These are phyloP conservation scores for Aspergillus sp. DNA, from an alignment of 2,329 filamentous ascomycete species.

Conservation along the genomic window DNA sequence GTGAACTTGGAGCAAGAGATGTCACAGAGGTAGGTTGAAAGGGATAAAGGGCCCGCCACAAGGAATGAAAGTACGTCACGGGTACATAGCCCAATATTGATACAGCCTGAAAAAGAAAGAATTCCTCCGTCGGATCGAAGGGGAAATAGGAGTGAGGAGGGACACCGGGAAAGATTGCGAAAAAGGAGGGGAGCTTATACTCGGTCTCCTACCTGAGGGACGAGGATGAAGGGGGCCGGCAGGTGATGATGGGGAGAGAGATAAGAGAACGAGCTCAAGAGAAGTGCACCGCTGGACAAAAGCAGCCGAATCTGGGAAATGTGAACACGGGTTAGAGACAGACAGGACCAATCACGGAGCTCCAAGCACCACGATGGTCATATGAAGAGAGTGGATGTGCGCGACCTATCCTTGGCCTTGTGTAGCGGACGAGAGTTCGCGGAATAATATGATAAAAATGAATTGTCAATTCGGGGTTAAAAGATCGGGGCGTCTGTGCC, in stretches of 20 bases:
- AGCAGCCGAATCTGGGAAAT: conserved; percentile 16
- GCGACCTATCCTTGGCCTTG: conserved; percentile 16
- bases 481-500: neutral
- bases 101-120: conserved; percentile 9
- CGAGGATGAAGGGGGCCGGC: neutral
- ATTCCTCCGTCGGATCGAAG: conserved; percentile 9
- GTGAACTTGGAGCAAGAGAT: conserved; percentile 7
- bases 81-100: conserved; percentile 24
- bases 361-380: conserved; percentile 15
- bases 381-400: conserved; percentile 20
- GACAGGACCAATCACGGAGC: conserved; percentile 16
- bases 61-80: conserved; percentile 32
- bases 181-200: neutral
- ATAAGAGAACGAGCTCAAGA: conserved; percentile 2
- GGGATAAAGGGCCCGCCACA: conserved; percentile 25
- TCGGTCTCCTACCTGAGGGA: neutral
- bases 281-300: conserved; percentile 19
- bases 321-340: conserved; percentile 13
- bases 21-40: conserved; percentile 19
- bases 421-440: conserved; percentile 16
- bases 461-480: neutral
- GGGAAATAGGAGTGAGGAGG: neutral
- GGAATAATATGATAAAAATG: conserved; percentile 11
- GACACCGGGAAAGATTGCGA: neutral
- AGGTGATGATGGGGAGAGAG: neutral